Evolutionary conservation across 352 stramenopile genomes (phyloP), one percentile per base, ranked within the genome.

Genomic region (Poterioochromonas sp.): DNA sequence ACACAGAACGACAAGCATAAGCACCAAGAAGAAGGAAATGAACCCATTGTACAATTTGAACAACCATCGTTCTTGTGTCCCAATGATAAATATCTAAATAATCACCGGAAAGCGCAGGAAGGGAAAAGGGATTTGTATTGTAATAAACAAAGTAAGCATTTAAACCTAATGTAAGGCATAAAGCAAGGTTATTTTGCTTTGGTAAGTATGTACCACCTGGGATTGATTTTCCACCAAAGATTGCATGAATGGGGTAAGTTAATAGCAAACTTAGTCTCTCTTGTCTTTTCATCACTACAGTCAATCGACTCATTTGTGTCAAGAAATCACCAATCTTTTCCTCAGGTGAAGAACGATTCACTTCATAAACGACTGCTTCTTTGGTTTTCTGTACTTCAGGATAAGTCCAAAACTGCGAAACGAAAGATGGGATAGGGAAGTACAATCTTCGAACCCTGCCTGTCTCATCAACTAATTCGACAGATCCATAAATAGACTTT

Each of bases 301-400:
- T 26, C 5, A 80, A 11, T 26, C 39, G 8, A 43, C 43, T 18
- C 76, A 80, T 80, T 35, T 41, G 12, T 2, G 82, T 22, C 2
- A 58, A 77, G 39, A 80, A 80, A n/a, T 80, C 77, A 22, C 65
- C 71, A 12, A 80, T 81, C 49, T 80, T 80, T 22, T 80, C 73
- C 34, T 80, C 77, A 18, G 77, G 73, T 39, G 76, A 82, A 40
- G 39, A 11, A 22, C 77, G 29, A 40, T 63, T 62, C 2, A 80
- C 76, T 5, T 2, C 1, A 35, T 68, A 37, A 3, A 79, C 22
- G n/a, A 80, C 2, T 11, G 78, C 34, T n/a, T 80, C 35, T 47
- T 73, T 64, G 0, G 76, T 41, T 29, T 80, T 80, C 26, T 73
- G 77, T 22, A 80, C 77, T 40, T 80, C 64, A 18, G 77, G 77